Evolutionary conservation across 2,329 filamentous ascomycete genomes (phyloP).

Genomic region (Talaromyces albobiverticillius): DNA sequence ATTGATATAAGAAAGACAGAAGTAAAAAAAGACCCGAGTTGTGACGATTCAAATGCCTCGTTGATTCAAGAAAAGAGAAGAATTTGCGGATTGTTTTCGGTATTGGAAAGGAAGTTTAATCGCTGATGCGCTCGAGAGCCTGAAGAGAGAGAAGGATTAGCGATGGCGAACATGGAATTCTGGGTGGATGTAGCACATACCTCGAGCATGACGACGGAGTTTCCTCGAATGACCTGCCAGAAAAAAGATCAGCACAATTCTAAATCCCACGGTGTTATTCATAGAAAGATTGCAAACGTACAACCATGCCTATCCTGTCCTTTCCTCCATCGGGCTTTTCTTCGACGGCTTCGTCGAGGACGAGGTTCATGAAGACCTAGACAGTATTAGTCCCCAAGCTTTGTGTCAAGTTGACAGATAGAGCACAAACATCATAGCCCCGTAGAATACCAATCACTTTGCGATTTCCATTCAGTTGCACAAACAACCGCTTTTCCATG

Average conservation of each 20-base stretch:
- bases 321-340: constrained; percentile 92
- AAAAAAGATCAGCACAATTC: background rate
- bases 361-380: constrained; percentile 96
- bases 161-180: background rate
- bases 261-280: too few relatives aligned
- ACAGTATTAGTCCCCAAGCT: too few relatives aligned
- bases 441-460: constrained; percentile 93
- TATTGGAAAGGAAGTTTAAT: constrained; percentile 28
- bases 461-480: constrained; percentile 95
- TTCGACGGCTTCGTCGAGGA: constrained; percentile 93
- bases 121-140: constrained; percentile 43
- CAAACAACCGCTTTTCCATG: constrained; percentile 97
- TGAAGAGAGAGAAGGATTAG: constrained; percentile 13
- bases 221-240: constrained; percentile 85
- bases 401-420: background rate
- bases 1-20: constrained; percentile 4
- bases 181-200: constrained; percentile 33
- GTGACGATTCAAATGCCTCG: background rate
- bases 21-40: background rate
- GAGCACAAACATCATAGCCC: constrained; percentile 80
- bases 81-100: background rate
- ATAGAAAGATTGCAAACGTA: constrained; percentile 48
- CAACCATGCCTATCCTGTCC: constrained; percentile 86
- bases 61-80: background rate
- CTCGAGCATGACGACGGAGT: constrained; percentile 98